A percentile compares a stretch with the other conserved stretches of the same genome.
Evolutionary conservation across 2,329 filamentous ascomycete genomes (phyloP).

Genomic region (Byssoonygena ceratinophila): DNA sequence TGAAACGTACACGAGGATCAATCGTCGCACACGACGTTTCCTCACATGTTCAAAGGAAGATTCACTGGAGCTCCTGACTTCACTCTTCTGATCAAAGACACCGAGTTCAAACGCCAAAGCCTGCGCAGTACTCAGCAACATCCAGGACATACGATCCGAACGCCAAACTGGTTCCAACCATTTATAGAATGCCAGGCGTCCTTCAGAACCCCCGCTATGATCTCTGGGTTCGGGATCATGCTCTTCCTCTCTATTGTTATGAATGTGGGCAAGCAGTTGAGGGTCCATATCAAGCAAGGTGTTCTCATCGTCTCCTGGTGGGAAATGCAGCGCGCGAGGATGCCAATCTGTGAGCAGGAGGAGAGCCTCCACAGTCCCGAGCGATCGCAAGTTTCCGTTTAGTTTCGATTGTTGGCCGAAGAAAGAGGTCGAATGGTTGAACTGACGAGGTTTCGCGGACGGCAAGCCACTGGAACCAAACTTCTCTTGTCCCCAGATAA

Average conservation of each 20-base stretch:
- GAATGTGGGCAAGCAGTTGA: conserved; percentile 55
- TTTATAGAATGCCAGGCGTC: conserved; percentile 70
- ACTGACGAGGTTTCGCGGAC: conserved; percentile 42
- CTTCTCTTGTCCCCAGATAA: conserved; percentile 92
- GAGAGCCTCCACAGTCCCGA: conserved; percentile 88
- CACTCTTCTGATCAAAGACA: conserved; percentile 83
- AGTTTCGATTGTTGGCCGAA: conserved; percentile 20
- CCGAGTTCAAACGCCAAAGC: conserved; percentile 86
- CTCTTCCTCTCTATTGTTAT: conserved; percentile 40
- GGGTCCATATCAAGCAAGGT: conserved; percentile 59
- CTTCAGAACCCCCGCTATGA: conserved; percentile 56
- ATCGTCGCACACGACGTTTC: conserved; percentile 69
- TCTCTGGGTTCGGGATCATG: conserved; percentile 34
- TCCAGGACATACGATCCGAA: conserved; percentile 94
- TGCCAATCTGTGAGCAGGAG: conserved; percentile 97
- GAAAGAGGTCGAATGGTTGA: conserved; percentile 10
- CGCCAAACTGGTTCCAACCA: conserved; percentile 96
- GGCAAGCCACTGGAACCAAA: conserved; percentile 82
- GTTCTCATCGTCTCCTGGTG: conserved; percentile 57
- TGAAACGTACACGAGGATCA: conserved; percentile 82
- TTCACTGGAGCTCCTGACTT: conserved; percentile 49
- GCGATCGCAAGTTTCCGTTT: conserved; percentile 67
- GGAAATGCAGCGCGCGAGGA: conserved; percentile 86
- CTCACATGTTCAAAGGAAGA: conserved; percentile 55
- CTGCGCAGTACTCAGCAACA: conserved; percentile 84